Evolutionary conservation across 352 stramenopile genomes (phyloP).

Genomic region (Plasmopara halstedii): DNA sequence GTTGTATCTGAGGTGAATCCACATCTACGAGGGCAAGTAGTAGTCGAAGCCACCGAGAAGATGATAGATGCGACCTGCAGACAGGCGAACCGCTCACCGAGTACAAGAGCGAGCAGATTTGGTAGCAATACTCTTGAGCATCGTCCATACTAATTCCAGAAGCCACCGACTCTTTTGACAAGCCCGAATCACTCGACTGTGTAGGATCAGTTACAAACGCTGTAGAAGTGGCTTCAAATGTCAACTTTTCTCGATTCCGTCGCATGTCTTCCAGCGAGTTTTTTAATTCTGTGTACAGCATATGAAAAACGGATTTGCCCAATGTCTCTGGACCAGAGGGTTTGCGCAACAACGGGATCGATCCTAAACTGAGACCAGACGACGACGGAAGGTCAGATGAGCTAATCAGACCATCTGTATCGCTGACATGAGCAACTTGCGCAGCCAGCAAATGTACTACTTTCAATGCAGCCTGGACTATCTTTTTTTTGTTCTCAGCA

Average conservation of each 20-base stretch:
- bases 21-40: conserved; percentile 73
- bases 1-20: conserved; percentile 65
- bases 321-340: conserved; percentile 82
- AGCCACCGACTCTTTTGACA: conserved; percentile 24
- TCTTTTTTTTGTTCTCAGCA: conserved; percentile 53
- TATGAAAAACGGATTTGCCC: conserved; percentile 87
- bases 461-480: conserved; percentile 82
- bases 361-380: conserved; percentile 40
- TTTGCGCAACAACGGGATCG: conserved; percentile 74
- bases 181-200: conserved; percentile 36
- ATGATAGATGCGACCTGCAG: conserved; percentile 76
- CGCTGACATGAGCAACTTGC: conserved; percentile 78
- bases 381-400: conserved; percentile 40
- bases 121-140: conserved; percentile 83
- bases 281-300: conserved; percentile 86
- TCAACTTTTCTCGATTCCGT: conserved; percentile 18
- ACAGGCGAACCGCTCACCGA: conserved; percentile 81
- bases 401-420: conserved; percentile 51
- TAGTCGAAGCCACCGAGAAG: conserved; percentile 72
- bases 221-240: conserved; percentile 10
- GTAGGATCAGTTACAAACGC: conserved; percentile 32
- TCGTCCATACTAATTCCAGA: conserved; percentile 32
- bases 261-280: conserved; percentile 77
- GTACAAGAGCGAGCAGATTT: conserved; percentile 83
- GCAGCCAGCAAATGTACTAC: conserved; percentile 82